Evolutionary conservation across 108 stramenopile genomes (phyloP).

Genomic region (Hondaea fermentalgiana): DNA sequence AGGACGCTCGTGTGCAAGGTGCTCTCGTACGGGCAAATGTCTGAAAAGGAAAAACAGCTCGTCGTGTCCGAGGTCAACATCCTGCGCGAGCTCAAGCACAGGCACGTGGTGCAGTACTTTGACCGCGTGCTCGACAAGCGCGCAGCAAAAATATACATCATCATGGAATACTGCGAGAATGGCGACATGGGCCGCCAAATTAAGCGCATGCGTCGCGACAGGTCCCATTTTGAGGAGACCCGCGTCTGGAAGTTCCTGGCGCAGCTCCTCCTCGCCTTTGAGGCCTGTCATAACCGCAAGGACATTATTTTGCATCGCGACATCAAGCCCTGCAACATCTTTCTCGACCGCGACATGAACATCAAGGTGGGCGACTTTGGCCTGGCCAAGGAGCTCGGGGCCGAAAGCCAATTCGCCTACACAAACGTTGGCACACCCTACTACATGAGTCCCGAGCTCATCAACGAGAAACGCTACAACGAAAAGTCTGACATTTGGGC

Average conservation of each 20-base stretch:
- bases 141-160: constrained; percentile 43
- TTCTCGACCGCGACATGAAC: constrained; percentile 35
- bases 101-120: constrained; percentile 58
- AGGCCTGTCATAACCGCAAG: constrained; percentile 41
- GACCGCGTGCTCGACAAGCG: constrained; percentile 52
- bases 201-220: background rate
- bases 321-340: constrained; percentile 57
- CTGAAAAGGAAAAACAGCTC: constrained; percentile 47
- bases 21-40: constrained; percentile 46
- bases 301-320: constrained; percentile 55
- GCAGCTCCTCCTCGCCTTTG: constrained; percentile 45
- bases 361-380: constrained; percentile 58
- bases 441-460: constrained; percentile 59
- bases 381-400: constrained; percentile 49
- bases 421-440: constrained; percentile 57
- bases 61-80: constrained; percentile 50
- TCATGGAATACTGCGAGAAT: constrained; percentile 56
- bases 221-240: constrained; percentile 36
- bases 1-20: constrained; percentile 49
- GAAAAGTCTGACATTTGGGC: constrained; percentile 58
- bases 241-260: constrained; percentile 46
- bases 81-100: constrained; percentile 50
- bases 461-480: constrained; percentile 53
- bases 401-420: constrained; percentile 19
- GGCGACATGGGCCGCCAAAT: constrained; percentile 43